Percentiles rank a stretch among this genome's conserved stretches.
These are phyloP conservation scores for Botrytis aclada DNA, from an alignment of 2,329 filamentous ascomycete species.

Conservation along the genomic window DNA sequence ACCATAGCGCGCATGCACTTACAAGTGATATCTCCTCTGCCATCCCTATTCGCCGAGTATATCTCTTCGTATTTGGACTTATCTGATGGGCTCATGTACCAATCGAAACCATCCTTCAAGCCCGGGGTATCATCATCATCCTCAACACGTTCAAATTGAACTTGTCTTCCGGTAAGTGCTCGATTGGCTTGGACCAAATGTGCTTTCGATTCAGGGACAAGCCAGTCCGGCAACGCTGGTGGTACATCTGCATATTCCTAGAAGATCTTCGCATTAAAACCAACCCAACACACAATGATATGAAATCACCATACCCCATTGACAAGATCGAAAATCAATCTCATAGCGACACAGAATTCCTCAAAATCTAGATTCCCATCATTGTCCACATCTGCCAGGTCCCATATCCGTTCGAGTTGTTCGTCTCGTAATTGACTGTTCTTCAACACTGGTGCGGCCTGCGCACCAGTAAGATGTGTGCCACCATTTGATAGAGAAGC, in stretches of 20 bases:
- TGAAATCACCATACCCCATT: constrained; percentile 67
- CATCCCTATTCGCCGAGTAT: constrained; percentile 87
- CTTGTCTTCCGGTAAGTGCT: constrained; percentile 74
- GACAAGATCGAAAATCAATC: constrained; percentile 93
- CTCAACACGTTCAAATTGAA: constrained; percentile 80
- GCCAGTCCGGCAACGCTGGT: constrained; percentile 82
- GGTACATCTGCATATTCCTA: constrained; percentile 93
- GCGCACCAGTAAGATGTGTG: constrained; percentile 62
- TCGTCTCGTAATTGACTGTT: constrained; percentile 70
- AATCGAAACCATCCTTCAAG: constrained; percentile 95
- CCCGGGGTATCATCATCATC: constrained; percentile 79
- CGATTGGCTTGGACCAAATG: constrained; percentile 82
- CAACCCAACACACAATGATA: neutral
- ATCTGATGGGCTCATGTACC: constrained; percentile 95
- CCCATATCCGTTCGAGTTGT: constrained; percentile 97
- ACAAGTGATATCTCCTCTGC: constrained; percentile 81
- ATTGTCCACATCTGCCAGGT: constrained; percentile 93
- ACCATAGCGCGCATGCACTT: constrained; percentile 38
- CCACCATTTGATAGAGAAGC: constrained; percentile 62
- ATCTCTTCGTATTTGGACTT: constrained; percentile 96
- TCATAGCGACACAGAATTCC: constrained; percentile 99
- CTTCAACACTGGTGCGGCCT: constrained; percentile 69
- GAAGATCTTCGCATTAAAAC: neutral
- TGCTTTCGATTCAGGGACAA: constrained; percentile 91
- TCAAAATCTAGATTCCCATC: constrained; percentile 98